A percentile compares a stretch with the other conserved stretches of the same genome.
phyloP scores from a whole-genome alignment of 179 eudicot genomes.

The Camellia oleifera region DNA sequence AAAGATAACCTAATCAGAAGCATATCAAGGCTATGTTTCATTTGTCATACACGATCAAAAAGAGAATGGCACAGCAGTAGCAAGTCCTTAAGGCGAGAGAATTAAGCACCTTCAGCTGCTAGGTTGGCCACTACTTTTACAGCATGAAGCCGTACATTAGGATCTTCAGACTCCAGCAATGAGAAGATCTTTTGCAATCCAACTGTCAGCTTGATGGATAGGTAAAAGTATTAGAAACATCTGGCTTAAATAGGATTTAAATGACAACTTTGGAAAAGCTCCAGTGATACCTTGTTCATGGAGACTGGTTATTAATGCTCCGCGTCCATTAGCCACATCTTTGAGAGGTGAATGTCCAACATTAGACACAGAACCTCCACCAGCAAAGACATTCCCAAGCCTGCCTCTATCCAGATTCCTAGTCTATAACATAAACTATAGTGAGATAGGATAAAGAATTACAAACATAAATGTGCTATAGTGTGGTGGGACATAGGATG shows the following conservation, averaged over 20 bases:
- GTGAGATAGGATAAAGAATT: neutral
- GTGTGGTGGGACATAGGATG: neutral
- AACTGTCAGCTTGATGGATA: slow-evolving; percentile 43
- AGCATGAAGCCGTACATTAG: slow-evolving; percentile 91
- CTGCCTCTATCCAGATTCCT: slow-evolving; percentile 55
- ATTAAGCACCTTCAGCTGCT: slow-evolving; percentile 90
- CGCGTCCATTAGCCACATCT: slow-evolving; percentile 64
- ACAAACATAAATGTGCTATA: neutral
- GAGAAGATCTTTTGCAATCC: slow-evolving; percentile 93
- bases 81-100: neutral
- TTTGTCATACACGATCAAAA: neutral
- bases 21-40: neutral
- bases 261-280: neutral
- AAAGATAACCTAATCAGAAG: slow-evolving; percentile 1
- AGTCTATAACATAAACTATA: slow-evolving; percentile 29
- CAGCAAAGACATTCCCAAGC: slow-evolving; percentile 46
- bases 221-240: slow-evolving; percentile 2
- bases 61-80: neutral
- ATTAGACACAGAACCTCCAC: slow-evolving; percentile 50
- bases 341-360: slow-evolving; percentile 53
- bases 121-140: slow-evolving; percentile 98
- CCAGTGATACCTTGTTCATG: slow-evolving; percentile 78
- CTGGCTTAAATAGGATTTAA: slow-evolving; percentile 12
- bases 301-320: slow-evolving; percentile 66
- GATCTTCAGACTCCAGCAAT: slow-evolving; percentile 92